Conservation (phyloP, 441 rosid species). For the Syzygium syzygioides region DNA sequence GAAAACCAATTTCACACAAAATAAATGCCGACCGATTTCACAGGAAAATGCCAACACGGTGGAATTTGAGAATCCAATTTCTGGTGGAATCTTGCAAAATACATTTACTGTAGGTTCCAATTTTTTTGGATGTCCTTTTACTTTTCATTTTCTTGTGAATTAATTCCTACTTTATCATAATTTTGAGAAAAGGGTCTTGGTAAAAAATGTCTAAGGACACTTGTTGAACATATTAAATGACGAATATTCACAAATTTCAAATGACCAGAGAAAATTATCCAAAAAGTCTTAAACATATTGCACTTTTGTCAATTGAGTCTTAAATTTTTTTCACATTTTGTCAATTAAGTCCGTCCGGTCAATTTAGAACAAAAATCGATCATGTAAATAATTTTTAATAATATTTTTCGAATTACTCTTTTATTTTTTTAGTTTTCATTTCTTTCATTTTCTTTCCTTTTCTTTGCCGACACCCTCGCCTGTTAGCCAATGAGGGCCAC, state of each 20-base stretch:
- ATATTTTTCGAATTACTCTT: no score
- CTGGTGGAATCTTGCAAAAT: not conserved
- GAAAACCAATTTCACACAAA: not conserved
- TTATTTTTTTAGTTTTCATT: no score
- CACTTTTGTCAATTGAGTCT: no score
- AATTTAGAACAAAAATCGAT: no score
- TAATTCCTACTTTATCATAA: not conserved
- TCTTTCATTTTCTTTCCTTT: no score
- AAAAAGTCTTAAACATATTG: no score
- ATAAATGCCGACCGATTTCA: not conserved
- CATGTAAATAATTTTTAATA: no score
- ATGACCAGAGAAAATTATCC: not conserved
- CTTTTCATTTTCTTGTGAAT: not conserved
- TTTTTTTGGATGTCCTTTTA: not conserved
- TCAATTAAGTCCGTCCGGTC: no score
- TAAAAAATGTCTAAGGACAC: not conserved
- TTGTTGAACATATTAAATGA: not conserved
- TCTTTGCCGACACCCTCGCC: no score
- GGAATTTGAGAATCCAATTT: not conserved
- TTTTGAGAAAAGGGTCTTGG: not conserved
- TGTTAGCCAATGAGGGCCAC: no score
- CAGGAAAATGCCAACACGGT: not conserved
- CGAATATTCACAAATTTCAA: not conserved
- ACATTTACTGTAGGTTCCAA: not conserved
- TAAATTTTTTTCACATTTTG: no score